Evolutionary conservation across 371 early-diverging fungal genomes (phyloP).

Genomic region (Chytridium lagenaria): DNA sequence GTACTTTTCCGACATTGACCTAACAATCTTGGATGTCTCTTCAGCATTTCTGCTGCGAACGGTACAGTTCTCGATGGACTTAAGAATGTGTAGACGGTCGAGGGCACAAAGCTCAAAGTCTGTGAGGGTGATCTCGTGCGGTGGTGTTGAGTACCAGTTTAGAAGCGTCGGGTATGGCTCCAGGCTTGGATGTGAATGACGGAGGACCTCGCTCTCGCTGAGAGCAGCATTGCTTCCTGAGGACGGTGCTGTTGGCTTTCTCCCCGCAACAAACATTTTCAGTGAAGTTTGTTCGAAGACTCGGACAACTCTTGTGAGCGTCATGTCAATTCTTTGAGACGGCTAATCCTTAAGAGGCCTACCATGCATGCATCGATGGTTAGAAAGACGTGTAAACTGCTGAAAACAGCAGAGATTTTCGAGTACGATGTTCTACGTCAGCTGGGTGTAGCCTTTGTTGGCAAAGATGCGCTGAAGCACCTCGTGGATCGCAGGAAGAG

Average conservation of each 20-base stretch:
- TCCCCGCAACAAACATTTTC: not conserved
- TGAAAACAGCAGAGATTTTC: too few species aligned
- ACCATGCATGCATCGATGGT: too few species aligned
- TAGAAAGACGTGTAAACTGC: too few species aligned
- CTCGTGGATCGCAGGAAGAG: too few species aligned
- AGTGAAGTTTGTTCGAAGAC: too few species aligned
- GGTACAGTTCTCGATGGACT: slow-evolving; percentile 80
- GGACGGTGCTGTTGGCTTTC: not conserved
- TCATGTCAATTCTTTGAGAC: too few species aligned
- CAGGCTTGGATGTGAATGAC: slow-evolving; percentile 16
- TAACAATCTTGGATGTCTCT: slow-evolving; percentile 66
- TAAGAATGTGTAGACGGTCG: slow-evolving; percentile 90
- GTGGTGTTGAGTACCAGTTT: slow-evolving; percentile 73
- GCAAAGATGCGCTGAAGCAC: too few species aligned
- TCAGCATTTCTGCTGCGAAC: slow-evolving; percentile 67
- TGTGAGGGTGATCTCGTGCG: slow-evolving; percentile 81
- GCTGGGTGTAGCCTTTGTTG: too few species aligned
- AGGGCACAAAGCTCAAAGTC: slow-evolving; percentile 93
- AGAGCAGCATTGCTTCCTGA: not conserved
- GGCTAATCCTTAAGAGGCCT: too few species aligned
- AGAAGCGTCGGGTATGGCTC: slow-evolving; percentile 73
- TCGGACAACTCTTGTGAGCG: too few species aligned
- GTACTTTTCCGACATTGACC: slow-evolving; percentile 51
- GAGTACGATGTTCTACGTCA: too few species aligned
- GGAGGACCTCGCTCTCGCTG: not conserved